Conservation (phyloP, 1,139 yeast genomes). For the Suhomyces yuchorum region DNA sequence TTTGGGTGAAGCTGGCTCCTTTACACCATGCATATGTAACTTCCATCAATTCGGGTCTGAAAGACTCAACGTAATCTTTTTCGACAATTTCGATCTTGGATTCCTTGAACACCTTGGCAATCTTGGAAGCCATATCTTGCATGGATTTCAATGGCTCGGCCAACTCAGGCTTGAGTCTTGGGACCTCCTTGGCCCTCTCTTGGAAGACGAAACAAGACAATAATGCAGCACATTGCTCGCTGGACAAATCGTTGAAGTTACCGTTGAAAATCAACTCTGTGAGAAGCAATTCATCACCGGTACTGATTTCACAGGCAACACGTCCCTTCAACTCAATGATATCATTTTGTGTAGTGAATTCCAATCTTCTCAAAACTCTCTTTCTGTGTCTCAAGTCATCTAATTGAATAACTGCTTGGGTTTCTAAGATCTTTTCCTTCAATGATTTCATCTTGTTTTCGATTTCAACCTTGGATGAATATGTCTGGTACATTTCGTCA, state of each 20-base stretch:
- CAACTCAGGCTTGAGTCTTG: constrained; percentile 81
- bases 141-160: constrained; percentile 85
- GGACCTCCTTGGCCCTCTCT: constrained; percentile 88
- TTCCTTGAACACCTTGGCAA: constrained; percentile 87
- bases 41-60: constrained; percentile 93
- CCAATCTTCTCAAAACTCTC: constrained; percentile 79
- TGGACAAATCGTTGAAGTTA: constrained; percentile 80
- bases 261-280: constrained; percentile 95
- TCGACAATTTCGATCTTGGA: constrained; percentile 87
- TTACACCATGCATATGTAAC: constrained; percentile 96
- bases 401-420: constrained; percentile 88
- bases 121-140: constrained; percentile 86
- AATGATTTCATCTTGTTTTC: constrained; percentile 62
- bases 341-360: constrained; percentile 80
- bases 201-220: constrained; percentile 96
- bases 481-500: constrained; percentile 61
- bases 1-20: constrained; percentile 94
- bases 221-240: constrained; percentile 91
- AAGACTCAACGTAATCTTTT: constrained; percentile 87
- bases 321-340: constrained; percentile 95
- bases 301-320: constrained; percentile 91
- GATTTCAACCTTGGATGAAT: constrained; percentile 62
- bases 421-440: constrained; percentile 70
- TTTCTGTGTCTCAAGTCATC: constrained; percentile 93
- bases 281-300: constrained; percentile 87